Evolutionary conservation across 2,329 filamentous ascomycete genomes (phyloP), one percentile per base, ranked within the genome.

Genomic region (Neofusicoccum sp.): DNA sequence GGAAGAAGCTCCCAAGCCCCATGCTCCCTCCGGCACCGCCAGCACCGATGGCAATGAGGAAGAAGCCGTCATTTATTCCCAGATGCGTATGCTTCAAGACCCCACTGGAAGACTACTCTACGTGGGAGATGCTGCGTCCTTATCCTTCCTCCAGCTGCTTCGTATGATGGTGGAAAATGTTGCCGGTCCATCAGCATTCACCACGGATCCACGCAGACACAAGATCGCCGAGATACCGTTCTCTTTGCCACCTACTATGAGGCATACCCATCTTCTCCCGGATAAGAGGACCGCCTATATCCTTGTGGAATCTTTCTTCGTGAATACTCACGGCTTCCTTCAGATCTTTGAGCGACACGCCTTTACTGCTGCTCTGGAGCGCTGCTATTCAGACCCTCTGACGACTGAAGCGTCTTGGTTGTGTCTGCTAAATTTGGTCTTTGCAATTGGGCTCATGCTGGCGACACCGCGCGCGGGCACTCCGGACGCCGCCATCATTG

Each of bases 381-480:
- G 75, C 39, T 87, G 82, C 70, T 88, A 88, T 66, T 74, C 76
- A 6, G 81, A 85, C 65, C 84, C 85, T 0, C 76, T 85, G 0
- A 76, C 75, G 6, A 78, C 81, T 0, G 78, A 82, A 16, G 78
- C 81, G 6, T 79, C 82, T 0, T 83, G 83, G 67, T 75, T 88
- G 6, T 89, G 87, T 68, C 76, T 87, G 7, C 71, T 90, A 14
- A 85, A 87, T 67, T 77, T 90, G 5, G 83, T 86, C 0, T 83
- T 90, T 50, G 85, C 88, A 1, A 85, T 89, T 56, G 88, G 88
- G 1, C 77, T 89, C 22, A 81, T 84, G 3, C 78, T 88, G 71
- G 84, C 85, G 1, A 81, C 81, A 16, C 84, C 85, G 3, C 68
- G 72, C n/a, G 76, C 78, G 1, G 82, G 80, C 2, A 84, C 77